These are phyloP conservation scores for Dunaliella primolecta DNA, from an alignment of 139 green algal genomes.

Conservation along the genomic window DNA sequence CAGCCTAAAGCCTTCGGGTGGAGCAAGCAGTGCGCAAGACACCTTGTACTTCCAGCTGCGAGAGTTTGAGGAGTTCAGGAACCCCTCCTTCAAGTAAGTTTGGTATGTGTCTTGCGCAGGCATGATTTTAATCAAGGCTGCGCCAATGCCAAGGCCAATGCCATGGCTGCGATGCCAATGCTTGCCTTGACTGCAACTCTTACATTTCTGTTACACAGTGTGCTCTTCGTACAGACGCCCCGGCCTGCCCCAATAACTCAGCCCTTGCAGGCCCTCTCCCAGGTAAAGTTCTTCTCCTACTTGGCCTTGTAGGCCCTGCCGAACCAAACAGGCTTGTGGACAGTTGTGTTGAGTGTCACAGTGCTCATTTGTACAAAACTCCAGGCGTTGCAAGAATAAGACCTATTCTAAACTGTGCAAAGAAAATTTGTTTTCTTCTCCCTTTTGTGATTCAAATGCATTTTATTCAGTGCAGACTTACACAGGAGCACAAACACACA, in stretches of 20 bases:
- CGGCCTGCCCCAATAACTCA: background rate
- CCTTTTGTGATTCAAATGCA: no score
- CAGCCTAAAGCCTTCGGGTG: background rate
- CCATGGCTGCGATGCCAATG: background rate
- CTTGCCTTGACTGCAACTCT: background rate
- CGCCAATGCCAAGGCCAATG: no score
- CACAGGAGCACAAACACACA: no score
- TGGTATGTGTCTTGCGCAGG: background rate
- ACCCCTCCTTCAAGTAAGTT: constrained; percentile 31
- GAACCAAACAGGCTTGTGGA: no score
- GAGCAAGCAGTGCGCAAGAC: background rate
- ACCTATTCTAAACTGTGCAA: no score
- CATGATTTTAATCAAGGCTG: no score
- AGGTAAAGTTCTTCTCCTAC: constrained; percentile 22
- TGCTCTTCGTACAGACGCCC: constrained; percentile 36
- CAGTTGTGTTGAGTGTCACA: no score
- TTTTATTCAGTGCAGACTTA: no score
- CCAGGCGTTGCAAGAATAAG: no score
- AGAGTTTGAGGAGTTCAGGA: constrained; percentile 18
- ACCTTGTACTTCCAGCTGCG: constrained; percentile 7
- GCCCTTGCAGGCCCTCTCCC: background rate
- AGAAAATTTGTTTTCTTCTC: no score
- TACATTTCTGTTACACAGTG: background rate
- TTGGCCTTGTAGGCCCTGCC: constrained; percentile 13
- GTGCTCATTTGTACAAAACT: no score